Percentiles rank a stretch among this genome's conserved stretches.
Evolutionary conservation across 1,139 yeast genomes (phyloP).

Genomic region (Kodamaea fungicola): DNA sequence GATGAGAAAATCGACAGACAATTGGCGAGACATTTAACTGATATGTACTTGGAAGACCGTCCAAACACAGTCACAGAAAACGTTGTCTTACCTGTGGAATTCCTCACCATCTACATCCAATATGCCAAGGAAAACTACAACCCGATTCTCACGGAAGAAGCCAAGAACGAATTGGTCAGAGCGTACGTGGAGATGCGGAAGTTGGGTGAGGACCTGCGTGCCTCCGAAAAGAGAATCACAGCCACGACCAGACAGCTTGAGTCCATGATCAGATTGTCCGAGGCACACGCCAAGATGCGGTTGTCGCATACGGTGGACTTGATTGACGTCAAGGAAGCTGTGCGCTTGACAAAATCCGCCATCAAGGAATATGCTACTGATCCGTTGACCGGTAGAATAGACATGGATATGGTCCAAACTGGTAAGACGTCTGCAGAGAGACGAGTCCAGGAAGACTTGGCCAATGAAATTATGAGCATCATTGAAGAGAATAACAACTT

Average conservation of each 20-base stretch:
- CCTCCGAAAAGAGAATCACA: slow-evolving; percentile 87
- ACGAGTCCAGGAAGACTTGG: slow-evolving; percentile 69
- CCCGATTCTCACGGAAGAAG: slow-evolving; percentile 76
- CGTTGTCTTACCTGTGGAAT: slow-evolving; percentile 80
- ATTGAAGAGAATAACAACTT: slow-evolving; percentile 40
- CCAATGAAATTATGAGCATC: slow-evolving; percentile 53
- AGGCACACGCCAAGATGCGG: slow-evolving; percentile 98
- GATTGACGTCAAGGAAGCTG: slow-evolving; percentile 91
- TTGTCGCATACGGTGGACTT: slow-evolving; percentile 67
- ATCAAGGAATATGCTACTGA: slow-evolving; percentile 98
- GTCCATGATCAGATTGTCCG: slow-evolving; percentile 82
- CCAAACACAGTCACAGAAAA: slow-evolving; percentile 68
- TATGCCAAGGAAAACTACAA: slow-evolving; percentile 81
- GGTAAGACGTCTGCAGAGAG: slow-evolving; percentile 92
- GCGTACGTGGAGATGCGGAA: slow-evolving; percentile 93
- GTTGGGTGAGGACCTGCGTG: slow-evolving; percentile 85
- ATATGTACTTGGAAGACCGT: slow-evolving; percentile 84
- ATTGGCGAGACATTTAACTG: slow-evolving; percentile 85
- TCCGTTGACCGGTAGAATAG: slow-evolving; percentile 93
- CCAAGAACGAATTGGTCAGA: slow-evolving; percentile 82
- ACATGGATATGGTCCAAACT: slow-evolving; percentile 95
- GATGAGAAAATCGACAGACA: slow-evolving; percentile 83
- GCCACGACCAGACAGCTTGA: slow-evolving; percentile 98
- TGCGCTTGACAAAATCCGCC: slow-evolving; percentile 86
- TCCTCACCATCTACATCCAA: slow-evolving; percentile 82